Base-by-base conservation (phyloP, 2,329 filamentous ascomycete genomes). In the Stachybotrys elegans region DNA sequence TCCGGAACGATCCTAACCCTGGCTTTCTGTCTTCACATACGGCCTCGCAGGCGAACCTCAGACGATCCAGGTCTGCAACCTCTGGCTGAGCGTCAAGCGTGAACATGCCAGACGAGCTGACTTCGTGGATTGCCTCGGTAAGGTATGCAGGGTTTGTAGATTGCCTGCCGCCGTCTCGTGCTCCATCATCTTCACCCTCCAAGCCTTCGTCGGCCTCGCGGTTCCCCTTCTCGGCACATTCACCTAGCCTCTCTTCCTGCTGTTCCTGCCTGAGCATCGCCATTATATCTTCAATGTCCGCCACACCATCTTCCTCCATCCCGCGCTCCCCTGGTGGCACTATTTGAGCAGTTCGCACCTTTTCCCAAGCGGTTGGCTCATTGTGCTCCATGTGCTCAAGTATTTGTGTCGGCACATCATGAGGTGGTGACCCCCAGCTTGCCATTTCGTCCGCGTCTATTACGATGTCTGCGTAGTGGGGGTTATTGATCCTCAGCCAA, bases 371-470 rank as follows among this genome's bases (percentile, higher is more conserved):
- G 0, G 40, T 42, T 4, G 39, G 39, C 13, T 45, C 39, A 19
- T 45, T 34, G 7, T 34, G 22, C 17, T 39, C 22, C 44, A 42
- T 39, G 1, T 32, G 11, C 1, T 42, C 39, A 22, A 45, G 39
- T 21, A 43, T 4, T 12, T 19, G 8, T 3, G 9, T 20, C 2
- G 40, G 44, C 6, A 46, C 40, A 19, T 7, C 38, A 40, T 34
- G 31, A 2, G 41, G 32, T 6, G 38, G 17, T 14, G 41, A 45
- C 42, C 11, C 22, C 43, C 43, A 44, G 22, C 37, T 31, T 6
- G 21, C 8, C 37, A 36, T 44, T 14, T 44, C 43, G 11, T 21
- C 43, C 16, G 13, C 29, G 43, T 44, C n/a, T 22, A 44, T 44
- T 14, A 13, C 14, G 16, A 44, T 29, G 13, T 40, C 13, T 20